Conservation (phyloP, 306 rosid species). For the Canavalia gladiata region DNA sequence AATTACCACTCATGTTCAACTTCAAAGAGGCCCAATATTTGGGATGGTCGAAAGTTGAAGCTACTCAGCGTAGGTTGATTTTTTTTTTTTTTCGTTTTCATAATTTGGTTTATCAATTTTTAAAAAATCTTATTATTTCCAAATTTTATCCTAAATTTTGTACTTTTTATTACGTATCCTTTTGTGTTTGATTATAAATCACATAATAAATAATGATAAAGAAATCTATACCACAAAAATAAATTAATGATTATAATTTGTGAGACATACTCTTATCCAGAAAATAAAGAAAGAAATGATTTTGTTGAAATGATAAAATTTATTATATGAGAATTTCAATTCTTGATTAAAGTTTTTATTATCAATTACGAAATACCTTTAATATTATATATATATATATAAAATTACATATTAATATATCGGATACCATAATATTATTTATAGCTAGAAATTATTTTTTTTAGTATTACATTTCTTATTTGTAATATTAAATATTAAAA, state of each 20-base stretch:
- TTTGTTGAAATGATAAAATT: too few species aligned
- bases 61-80: background rate
- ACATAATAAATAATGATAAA: background rate
- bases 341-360: too few species aligned
- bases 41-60: background rate
- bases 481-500: too few species aligned
- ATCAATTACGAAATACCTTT: too few species aligned
- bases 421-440: too few species aligned
- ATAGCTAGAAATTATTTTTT: too few species aligned
- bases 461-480: too few species aligned
- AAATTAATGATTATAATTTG: constrained; percentile 1
- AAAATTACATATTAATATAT: too few species aligned
- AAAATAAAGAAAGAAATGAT: background rate
- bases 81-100: background rate
- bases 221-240: background rate
- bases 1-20: background rate
- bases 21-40: constrained; percentile 15
- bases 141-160: background rate
- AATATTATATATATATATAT: too few species aligned
- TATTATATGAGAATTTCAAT: too few species aligned
- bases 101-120: background rate
- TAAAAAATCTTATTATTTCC: background rate
- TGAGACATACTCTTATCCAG: background rate
- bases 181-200: background rate
- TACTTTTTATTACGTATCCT: background rate